phyloP scores from a whole-genome alignment of 768 basidiomycete species.

The Russula vinacea region DNA sequence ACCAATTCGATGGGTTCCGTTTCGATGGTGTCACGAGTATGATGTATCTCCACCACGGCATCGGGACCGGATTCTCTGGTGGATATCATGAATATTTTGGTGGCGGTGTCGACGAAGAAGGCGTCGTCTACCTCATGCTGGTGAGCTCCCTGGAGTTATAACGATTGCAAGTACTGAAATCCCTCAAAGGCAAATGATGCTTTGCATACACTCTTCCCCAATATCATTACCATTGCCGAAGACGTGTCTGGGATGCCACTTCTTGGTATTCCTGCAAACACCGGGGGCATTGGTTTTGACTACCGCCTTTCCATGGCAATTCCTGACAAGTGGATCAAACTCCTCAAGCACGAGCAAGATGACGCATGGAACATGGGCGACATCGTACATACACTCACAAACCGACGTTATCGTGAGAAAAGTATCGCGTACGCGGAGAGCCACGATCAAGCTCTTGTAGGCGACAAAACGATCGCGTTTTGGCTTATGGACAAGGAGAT shows the following conservation, averaged over 20 bases:
- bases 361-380: conserved; percentile 83
- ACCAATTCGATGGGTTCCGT: conserved; percentile 94
- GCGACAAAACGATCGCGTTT: conserved; percentile 98
- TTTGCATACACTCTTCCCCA: conserved; percentile 77
- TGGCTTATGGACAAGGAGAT: conserved; percentile 99
- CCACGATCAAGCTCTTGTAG: conserved; percentile 97
- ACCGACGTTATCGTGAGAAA: conserved; percentile 85
- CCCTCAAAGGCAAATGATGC: conserved; percentile 82
- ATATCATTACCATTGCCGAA: conserved; percentile 89
- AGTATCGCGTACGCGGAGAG: conserved; percentile 93
- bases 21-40: conserved; percentile 99
- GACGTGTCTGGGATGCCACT: conserved; percentile 99
- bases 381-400: conserved; percentile 86
- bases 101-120: conserved; percentile 76
- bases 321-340: conserved; percentile 99
- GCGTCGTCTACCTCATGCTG: conserved; percentile 94
- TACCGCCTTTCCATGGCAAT: conserved; percentile 98
- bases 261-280: conserved; percentile 69
- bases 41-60: conserved; percentile 99
- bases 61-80: conserved; percentile 95
- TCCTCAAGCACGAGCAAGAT: conserved; percentile 88
- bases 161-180: conserved; percentile 12
- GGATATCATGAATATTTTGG: conserved; percentile 99
- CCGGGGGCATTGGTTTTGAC: conserved; percentile 95
- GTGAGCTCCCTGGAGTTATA: conserved; percentile 47